phyloP scores from a whole-genome alignment of 495 filamentous ascomycete genomes.

The Aspergillus incahuasiensis region DNA sequence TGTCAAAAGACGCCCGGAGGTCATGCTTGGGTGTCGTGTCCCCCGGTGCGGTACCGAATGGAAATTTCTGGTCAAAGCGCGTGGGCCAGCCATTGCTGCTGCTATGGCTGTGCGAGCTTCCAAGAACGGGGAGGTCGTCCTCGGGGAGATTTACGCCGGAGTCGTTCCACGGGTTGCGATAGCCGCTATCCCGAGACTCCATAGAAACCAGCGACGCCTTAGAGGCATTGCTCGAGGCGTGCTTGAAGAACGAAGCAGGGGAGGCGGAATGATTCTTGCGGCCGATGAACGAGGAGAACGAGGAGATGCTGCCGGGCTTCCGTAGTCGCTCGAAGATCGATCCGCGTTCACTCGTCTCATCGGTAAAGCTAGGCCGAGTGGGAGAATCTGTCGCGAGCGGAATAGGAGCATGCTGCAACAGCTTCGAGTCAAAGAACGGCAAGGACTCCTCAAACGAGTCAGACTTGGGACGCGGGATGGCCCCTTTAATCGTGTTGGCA shows the following conservation, averaged over 20 bases:
- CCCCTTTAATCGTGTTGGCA: constrained; percentile 79
- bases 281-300: constrained; percentile 86
- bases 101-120: constrained; percentile 52
- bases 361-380: constrained; percentile 68
- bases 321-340: constrained; percentile 84
- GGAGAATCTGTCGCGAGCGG: constrained; percentile 79
- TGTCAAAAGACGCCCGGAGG: constrained; percentile 77
- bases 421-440: constrained; percentile 92
- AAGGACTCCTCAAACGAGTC: constrained; percentile 97
- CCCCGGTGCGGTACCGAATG: constrained; percentile 65
- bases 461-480: constrained; percentile 92
- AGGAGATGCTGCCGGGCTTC: constrained; percentile 89
- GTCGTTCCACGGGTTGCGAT: constrained; percentile 96
- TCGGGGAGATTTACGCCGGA: constrained; percentile 89
- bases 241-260: constrained; percentile 81
- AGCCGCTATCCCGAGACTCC: constrained; percentile 86
- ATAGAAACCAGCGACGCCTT: constrained; percentile 91
- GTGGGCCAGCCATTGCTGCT: constrained; percentile 61
- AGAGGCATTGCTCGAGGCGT: constrained; percentile 87
- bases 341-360: constrained; percentile 73
- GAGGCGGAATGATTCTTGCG: constrained; percentile 89
- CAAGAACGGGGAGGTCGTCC: constrained; percentile 66
- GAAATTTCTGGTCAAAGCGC: constrained; percentile 59
- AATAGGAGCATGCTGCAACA: constrained; percentile 83
- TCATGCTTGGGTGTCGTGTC: constrained; percentile 79